phyloP scores from a whole-genome alignment of 306 rosid species.

The Dryas drummondii region DNA sequence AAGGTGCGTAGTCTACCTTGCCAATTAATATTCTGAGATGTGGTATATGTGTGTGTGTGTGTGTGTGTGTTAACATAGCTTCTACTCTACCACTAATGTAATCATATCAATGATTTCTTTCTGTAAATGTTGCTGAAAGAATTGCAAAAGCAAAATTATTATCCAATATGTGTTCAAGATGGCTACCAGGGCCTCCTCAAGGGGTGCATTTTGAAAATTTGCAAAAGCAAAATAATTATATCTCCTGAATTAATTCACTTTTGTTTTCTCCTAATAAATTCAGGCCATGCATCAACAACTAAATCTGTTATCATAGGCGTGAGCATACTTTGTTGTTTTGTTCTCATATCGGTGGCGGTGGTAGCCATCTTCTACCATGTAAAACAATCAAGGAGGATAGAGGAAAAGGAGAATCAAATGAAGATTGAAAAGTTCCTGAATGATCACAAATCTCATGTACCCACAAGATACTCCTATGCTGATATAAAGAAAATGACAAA shows the following conservation, averaged over 20 bases:
- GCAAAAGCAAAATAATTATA: background rate
- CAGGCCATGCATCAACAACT: background rate
- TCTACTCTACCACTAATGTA: no score
- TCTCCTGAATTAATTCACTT: background rate
- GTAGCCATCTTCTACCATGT: background rate
- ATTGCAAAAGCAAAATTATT: no score
- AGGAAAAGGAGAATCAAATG: conserved; percentile 23
- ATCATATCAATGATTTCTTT: no score
- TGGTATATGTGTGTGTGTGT: no score
- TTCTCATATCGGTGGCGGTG: background rate
- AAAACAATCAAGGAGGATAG: background rate
- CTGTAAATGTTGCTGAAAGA: no score
- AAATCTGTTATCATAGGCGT: background rate
- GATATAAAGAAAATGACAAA: conserved; percentile 42
- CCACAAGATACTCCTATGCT: conserved; percentile 37
- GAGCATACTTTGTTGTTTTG: background rate
- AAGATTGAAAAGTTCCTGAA: conserved; percentile 38
- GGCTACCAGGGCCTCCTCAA: no score
- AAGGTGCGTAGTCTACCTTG: no score
- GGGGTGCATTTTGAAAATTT: background rate
- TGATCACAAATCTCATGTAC: conserved; percentile 42
- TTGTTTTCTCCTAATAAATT: background rate
- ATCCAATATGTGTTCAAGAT: no score
- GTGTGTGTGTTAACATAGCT: no score
- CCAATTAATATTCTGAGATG: no score